These are phyloP conservation scores for Quercus berberidifolia DNA, from an alignment of 306 rosid species.

Conservation along the genomic window DNA sequence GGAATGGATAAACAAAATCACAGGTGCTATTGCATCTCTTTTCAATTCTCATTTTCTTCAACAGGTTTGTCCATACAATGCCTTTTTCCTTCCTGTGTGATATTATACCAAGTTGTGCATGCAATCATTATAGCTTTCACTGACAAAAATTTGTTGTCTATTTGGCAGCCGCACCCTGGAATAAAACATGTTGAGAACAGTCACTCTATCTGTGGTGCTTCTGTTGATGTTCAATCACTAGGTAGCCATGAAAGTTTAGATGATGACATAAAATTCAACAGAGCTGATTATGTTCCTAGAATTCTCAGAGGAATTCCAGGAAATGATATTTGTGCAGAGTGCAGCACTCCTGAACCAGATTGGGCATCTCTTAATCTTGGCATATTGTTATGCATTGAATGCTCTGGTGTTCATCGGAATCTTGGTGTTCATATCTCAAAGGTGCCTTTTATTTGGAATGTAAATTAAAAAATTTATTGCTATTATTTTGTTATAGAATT, in stretches of 20 bases:
- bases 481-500: not conserved
- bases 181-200: conserved; percentile 27
- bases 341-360: conserved; percentile 81
- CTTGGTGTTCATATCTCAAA: conserved; percentile 97
- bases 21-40: conserved; percentile 72
- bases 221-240: conserved; percentile 36
- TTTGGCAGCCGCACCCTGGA: conserved; percentile 61
- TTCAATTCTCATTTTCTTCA: conserved; percentile 82
- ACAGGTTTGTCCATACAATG: conserved; percentile 51
- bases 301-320: conserved; percentile 81
- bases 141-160: conserved; percentile 16
- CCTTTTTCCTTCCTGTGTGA: not conserved
- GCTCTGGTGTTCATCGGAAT: conserved; percentile 96
- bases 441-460: conserved; percentile 42
- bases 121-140: conserved; percentile 12
- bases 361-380: conserved; percentile 99
- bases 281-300: conserved; percentile 56
- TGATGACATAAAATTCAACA: conserved; percentile 35
- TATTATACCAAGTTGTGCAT: conserved; percentile 14
- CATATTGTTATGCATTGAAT: conserved; percentile 83
- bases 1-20: conserved; percentile 88
- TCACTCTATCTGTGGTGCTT: conserved; percentile 34
- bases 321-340: conserved; percentile 90
- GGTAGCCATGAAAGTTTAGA: conserved; percentile 34
- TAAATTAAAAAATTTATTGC: conserved; percentile 2